Conservation (phyloP, 352 stramenopile species). For the Globisporangium megalacanthum region DNA sequence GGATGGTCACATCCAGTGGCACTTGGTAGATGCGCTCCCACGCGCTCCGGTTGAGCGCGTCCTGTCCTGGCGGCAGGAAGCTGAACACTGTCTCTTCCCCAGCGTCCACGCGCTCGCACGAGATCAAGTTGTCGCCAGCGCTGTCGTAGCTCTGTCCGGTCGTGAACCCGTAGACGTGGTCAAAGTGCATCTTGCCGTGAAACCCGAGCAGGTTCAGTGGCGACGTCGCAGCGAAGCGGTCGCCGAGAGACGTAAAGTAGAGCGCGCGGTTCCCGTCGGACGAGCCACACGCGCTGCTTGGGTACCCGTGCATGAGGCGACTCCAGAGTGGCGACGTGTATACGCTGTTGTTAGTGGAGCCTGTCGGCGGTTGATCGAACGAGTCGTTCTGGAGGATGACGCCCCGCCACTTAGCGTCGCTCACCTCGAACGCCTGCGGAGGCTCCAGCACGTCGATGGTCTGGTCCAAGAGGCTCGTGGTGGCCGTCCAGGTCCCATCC, state of each 20-base stretch:
- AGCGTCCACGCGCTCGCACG: conserved; percentile 44
- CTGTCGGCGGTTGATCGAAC: conserved; percentile 30
- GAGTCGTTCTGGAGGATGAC: conserved; percentile 52
- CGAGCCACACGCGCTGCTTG: conserved; percentile 43
- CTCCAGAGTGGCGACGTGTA: conserved; percentile 40
- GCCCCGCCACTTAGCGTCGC: conserved; percentile 34
- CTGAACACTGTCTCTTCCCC: conserved; percentile 51
- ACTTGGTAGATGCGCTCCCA: conserved; percentile 41
- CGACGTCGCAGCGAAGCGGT: conserved; percentile 41
- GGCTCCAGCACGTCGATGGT: conserved; percentile 30
- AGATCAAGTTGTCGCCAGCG: conserved; percentile 46
- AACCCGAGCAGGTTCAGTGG: conserved; percentile 44
- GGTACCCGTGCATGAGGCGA: conserved; percentile 45
- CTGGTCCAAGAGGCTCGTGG: conserved; percentile 11
- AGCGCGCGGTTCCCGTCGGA: conserved; percentile 36
- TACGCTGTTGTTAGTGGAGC: conserved; percentile 5
- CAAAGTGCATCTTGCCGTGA: conserved; percentile 57
- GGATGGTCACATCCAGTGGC: conserved; percentile 8
- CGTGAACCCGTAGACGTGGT: conserved; percentile 51
- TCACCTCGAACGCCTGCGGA: conserved; percentile 29
- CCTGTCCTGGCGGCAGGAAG: conserved; percentile 26
- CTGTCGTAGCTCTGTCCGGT: conserved; percentile 37
- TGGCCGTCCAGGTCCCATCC: background rate
- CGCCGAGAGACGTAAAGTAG: conserved; percentile 58
- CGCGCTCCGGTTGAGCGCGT: conserved; percentile 31